phyloP scores from a whole-genome alignment of 116 monocot species.

The Phalaenopsis hybrid region DNA sequence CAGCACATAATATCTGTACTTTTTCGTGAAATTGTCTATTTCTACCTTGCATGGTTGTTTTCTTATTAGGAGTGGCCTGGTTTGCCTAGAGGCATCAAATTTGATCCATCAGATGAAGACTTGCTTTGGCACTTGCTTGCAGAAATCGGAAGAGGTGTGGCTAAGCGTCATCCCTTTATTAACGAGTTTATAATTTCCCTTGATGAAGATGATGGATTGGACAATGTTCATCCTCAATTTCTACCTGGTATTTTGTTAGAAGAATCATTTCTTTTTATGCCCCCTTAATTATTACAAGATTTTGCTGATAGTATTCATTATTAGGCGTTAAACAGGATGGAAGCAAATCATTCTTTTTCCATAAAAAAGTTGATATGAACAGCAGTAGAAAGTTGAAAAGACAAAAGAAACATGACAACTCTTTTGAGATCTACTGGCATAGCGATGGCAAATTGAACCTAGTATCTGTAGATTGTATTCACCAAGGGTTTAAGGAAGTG shows the following conservation, averaged over 20 bases:
- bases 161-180: conserved; percentile 25
- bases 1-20: neutral
- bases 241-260: conserved; percentile 26
- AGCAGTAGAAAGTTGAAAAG: conserved; percentile 9
- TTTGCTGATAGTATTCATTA: neutral
- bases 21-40: neutral
- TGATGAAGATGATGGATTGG: conserved; percentile 15
- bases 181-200: conserved; percentile 21
- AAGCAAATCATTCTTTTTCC: conserved; percentile 56
- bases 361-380: conserved; percentile 25
- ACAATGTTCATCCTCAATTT: conserved; percentile 25
- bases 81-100: conserved; percentile 24
- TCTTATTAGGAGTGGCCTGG: conserved; percentile 19
- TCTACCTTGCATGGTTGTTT: neutral
- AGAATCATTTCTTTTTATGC: neutral
- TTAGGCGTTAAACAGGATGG: conserved; percentile 61
- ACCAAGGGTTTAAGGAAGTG: conserved; percentile 33
- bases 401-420: neutral
- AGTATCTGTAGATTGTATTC: conserved; percentile 31
- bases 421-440: conserved; percentile 23
- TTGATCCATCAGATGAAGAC: conserved; percentile 28
- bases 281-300: neutral
- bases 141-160: conserved; percentile 16
- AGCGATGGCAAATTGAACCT: conserved; percentile 25
- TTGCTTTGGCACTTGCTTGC: conserved; percentile 20